Conservation (phyloP, 2,329 filamentous ascomycete species). For the Arachnomyces sp. region DNA sequence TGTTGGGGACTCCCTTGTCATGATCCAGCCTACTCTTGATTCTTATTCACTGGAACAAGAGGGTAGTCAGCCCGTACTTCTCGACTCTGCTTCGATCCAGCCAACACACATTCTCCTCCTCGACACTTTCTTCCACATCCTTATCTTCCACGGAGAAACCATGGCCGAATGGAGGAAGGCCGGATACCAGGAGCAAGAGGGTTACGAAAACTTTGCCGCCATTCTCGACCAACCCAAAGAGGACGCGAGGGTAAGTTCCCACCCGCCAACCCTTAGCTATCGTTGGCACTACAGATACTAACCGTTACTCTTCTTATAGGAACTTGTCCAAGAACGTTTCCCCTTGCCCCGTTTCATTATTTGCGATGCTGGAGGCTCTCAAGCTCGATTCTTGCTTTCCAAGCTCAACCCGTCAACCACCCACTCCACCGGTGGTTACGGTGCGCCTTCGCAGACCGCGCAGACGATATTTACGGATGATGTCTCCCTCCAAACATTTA, state of each 20-base stretch:
- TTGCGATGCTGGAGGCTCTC: conserved; percentile 94
- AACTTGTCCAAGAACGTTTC: conserved; percentile 94
- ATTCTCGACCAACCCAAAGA: conserved; percentile 91
- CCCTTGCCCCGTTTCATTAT: conserved; percentile 98
- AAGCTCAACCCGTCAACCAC: conserved; percentile 98
- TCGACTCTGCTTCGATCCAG: conserved; percentile 95
- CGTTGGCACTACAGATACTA: conserved; percentile 1
- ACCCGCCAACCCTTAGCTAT: background rate
- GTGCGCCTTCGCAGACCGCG: conserved; percentile 77
- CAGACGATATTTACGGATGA: conserved; percentile 99
- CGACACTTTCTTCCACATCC: conserved; percentile 98
- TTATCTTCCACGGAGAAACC: conserved; percentile 98
- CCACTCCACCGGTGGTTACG: conserved; percentile 86
- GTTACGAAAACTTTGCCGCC: conserved; percentile 89
- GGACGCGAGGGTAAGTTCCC: conserved; percentile 69
- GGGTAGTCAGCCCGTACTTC: conserved; percentile 80
- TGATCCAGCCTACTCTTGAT: conserved; percentile 97
- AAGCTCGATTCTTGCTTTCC: conserved; percentile 90
- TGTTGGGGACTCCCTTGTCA: conserved; percentile 90
- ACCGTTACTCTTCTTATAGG: conserved; percentile 43
- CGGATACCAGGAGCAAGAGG: conserved; percentile 94
- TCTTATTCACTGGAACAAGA: conserved; percentile 97
- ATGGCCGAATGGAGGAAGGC: conserved; percentile 97
- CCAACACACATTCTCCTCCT: conserved; percentile 86
- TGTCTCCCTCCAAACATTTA: conserved; percentile 95